These are phyloP conservation scores for Aspergillus ruber DNA, from an alignment of 2,329 filamentous ascomycete genomes.

Conservation along the genomic window DNA sequence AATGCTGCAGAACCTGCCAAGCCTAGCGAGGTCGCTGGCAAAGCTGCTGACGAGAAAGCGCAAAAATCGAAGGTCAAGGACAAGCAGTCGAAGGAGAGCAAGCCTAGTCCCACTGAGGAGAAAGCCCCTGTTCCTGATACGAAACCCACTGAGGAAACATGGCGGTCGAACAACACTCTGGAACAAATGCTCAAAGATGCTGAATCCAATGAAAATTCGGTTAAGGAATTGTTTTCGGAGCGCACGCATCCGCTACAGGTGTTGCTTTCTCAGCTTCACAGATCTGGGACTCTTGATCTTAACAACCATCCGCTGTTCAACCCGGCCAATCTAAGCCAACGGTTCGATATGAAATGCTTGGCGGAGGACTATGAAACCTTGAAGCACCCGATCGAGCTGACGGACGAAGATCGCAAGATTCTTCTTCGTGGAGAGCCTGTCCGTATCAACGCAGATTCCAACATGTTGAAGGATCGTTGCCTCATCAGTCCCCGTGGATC, in stretches of 20 bases:
- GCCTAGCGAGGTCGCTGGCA: conserved; percentile 12
- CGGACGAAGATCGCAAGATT: conserved; percentile 37
- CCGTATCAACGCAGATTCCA: conserved; percentile 29
- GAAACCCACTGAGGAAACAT: conserved; percentile 22
- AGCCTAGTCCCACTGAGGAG: conserved; percentile 14
- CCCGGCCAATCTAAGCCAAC: conserved; percentile 34
- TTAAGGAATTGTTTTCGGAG: conserved; percentile 38
- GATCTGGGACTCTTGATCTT: conserved; percentile 29
- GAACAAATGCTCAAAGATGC: conserved; percentile 35
- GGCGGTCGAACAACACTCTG: conserved; percentile 35
- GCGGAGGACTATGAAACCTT: conserved; percentile 35
- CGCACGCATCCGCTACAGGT: conserved; percentile 32
- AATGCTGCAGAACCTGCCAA: conserved; percentile 10
- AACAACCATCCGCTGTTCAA: conserved; percentile 36
- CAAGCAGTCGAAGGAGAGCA: conserved; percentile 15
- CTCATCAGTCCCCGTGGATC: conserved; percentile 42
- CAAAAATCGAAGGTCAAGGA: conserved; percentile 23
- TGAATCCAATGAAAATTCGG: conserved; percentile 24
- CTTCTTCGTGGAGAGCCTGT: conserved; percentile 38
- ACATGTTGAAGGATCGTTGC: conserved; percentile 35
- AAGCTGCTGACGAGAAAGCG: conserved; percentile 13
- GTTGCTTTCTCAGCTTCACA: conserved; percentile 34
- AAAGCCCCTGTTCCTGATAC: conserved; percentile 13
- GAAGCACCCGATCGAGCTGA: conserved; percentile 34
- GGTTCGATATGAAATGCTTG: conserved; percentile 37